phyloP scores from a whole-genome alignment of 1,139 yeast genomes.

The Taiozyma onychis region DNA sequence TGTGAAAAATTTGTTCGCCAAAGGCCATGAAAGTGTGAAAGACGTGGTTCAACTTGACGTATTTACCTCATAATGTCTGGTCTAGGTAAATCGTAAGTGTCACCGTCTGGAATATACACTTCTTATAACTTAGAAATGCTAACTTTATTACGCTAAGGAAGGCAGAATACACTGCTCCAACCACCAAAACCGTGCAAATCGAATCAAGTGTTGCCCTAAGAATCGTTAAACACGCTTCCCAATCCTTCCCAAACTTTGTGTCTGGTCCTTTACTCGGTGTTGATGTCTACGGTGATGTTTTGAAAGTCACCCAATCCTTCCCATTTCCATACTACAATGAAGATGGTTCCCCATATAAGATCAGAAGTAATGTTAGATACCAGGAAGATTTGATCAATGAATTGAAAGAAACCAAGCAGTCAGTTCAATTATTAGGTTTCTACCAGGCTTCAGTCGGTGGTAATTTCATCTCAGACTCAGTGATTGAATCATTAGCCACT shows the following conservation, averaged over 20 bases:
- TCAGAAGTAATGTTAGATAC: slow-evolving; percentile 61
- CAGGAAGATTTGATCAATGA: slow-evolving; percentile 64
- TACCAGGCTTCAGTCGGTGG: slow-evolving; percentile 70
- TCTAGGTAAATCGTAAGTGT: background rate
- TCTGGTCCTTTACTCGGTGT: slow-evolving; percentile 79
- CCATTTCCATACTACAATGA: slow-evolving; percentile 49
- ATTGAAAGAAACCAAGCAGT: slow-evolving; percentile 59
- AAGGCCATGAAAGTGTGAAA: no score
- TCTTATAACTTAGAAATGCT: background rate
- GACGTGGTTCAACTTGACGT: background rate
- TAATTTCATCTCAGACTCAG: slow-evolving; percentile 57
- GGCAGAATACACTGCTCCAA: slow-evolving; percentile 28
- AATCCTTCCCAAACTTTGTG: slow-evolving; percentile 58
- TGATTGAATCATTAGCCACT: slow-evolving; percentile 62
- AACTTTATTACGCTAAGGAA: slow-evolving; percentile 1
- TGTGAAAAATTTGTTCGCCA: background rate
- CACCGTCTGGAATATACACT: background rate
- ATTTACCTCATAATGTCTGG: background rate
- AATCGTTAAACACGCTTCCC: slow-evolving; percentile 69
- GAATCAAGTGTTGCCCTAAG: slow-evolving; percentile 46
- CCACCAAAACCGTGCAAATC: slow-evolving; percentile 31
- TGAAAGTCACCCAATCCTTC: slow-evolving; percentile 52
- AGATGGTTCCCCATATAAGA: slow-evolving; percentile 30
- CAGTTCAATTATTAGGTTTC: slow-evolving; percentile 79
- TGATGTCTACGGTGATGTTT: slow-evolving; percentile 49